Base-by-base conservation (phyloP, 768 basidiomycete genomes). In the Mycena galericulata region DNA sequence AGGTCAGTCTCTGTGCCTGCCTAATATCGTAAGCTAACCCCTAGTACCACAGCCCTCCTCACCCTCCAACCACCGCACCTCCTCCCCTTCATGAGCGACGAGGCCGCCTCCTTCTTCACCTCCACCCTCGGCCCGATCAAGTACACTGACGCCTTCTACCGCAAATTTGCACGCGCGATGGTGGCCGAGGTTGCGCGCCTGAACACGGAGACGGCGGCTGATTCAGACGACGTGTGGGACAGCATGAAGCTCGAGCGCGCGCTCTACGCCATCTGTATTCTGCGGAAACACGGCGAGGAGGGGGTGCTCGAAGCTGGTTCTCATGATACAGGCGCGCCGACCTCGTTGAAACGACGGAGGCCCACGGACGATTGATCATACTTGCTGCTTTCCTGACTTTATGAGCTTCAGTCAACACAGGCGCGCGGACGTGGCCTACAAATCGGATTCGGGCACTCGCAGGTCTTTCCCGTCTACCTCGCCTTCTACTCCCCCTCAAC, bases 401-500 rank as follows among this genome's bases (percentile, higher is more conserved):
- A 36, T 36, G n/a, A n/a, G n/a, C n/a, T n/a, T n/a, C n/a, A n/a
- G n/a, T n/a, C n/a, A n/a, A n/a, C n/a, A n/a, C n/a, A n/a, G n/a
- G n/a, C n/a, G n/a, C n/a, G n/a, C n/a, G n/a, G n/a, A n/a, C n/a
- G n/a, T 64, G 5, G 53, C 54, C 41, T 72, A 53, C 24, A 61
- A 66, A 22, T 70, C 68, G 15, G n/a, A n/a, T n/a, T n/a, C n/a
- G n/a, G n/a, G n/a, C n/a, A n/a, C n/a, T n/a, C n/a, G n/a, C n/a
- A 69, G 12, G 70, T 68, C 50, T 69, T 70, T 45, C 56, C 20
- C 24, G 70, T 63, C 57, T 72, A 69, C 55, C 69, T 70, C 5
- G 69, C 68, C n/a, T 70, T 64, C 18, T 72, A 70, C 61, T 72
- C 59, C 68, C 68, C n/a, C n/a, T n/a, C n/a, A n/a, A 69, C 71